phyloP scores from a whole-genome alignment of 768 basidiomycete genomes.

The Psilocybe tampanensis region DNA sequence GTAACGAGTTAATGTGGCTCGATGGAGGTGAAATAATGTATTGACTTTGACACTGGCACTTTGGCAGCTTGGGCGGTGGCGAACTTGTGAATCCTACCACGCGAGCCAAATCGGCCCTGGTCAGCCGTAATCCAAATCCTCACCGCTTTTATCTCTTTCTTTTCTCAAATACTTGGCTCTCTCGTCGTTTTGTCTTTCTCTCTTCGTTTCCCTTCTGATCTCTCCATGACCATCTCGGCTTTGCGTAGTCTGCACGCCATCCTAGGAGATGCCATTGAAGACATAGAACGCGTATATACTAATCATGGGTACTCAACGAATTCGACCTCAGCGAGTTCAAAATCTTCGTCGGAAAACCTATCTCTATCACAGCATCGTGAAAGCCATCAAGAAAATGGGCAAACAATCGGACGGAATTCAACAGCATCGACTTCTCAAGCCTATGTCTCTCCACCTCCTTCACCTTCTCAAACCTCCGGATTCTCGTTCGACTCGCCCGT shows the following conservation, averaged over 20 bases:
- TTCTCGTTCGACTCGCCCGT: conserved; percentile 18
- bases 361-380: neutral
- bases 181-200: conserved; percentile 4
- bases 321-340: conserved; percentile 7
- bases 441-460: conserved; percentile 36
- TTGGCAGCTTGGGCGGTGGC: conserved; percentile 22
- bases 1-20: conserved; percentile 8
- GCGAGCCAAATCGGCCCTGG: conserved; percentile 11
- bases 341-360: neutral
- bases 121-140: conserved; percentile 24
- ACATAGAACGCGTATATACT: conserved; percentile 64
- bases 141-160: conserved; percentile 8
- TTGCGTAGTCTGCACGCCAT: conserved; percentile 67
- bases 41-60: conserved; percentile 13
- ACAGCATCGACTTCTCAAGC: conserved; percentile 21
- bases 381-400: neutral
- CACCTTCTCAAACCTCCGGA: conserved; percentile 22
- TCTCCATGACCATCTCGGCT: conserved; percentile 58
- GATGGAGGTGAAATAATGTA: neutral
- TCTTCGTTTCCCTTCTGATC: neutral
- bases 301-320: conserved; percentile 23
- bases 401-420: conserved; percentile 5
- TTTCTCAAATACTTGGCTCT: neutral
- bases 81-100: conserved; percentile 8
- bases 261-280: conserved; percentile 68